Evolutionary conservation across 2,329 filamentous ascomycete genomes (phyloP).

Genomic region (Phialemoniopsis sp.): DNA sequence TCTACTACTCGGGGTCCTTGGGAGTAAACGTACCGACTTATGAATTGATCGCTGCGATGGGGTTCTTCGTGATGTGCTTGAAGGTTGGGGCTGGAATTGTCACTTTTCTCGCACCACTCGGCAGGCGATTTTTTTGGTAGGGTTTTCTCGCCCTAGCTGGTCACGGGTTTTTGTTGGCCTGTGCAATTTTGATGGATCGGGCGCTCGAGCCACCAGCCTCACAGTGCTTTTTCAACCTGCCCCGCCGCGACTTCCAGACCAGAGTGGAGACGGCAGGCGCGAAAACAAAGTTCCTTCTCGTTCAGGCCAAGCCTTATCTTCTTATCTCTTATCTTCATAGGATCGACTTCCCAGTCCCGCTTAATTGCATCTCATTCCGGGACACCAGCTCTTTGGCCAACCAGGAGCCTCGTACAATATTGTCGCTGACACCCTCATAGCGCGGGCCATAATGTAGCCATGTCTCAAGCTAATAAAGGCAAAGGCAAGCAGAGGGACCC

Average conservation of each 20-base stretch:
- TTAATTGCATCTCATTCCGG: too few species aligned
- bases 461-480: constrained; percentile 37
- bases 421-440: background rate
- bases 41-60: constrained; percentile 37
- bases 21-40: constrained; percentile 44
- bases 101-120: constrained; percentile 16
- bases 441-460: constrained; percentile 13
- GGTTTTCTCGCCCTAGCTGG: constrained; percentile 34
- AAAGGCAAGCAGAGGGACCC: constrained; percentile 47
- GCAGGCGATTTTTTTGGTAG: constrained; percentile 27
- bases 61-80: constrained; percentile 17
- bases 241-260: too few species aligned
- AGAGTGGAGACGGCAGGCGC: too few species aligned
- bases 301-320: too few species aligned
- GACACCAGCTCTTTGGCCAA: background rate
- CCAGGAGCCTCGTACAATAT: too few species aligned
- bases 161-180: too few species aligned
- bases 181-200: constrained; percentile 10
- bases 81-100: constrained; percentile 4
- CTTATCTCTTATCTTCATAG: too few species aligned
- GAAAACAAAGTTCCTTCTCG: too few species aligned
- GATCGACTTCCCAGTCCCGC: constrained; percentile 4
- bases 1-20: constrained; percentile 2
- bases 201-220: too few species aligned
- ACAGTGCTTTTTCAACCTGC: too few species aligned